These are phyloP conservation scores for Globisporangium iwayamae DNA, from an alignment of 352 stramenopile genomes.

Conservation along the genomic window DNA sequence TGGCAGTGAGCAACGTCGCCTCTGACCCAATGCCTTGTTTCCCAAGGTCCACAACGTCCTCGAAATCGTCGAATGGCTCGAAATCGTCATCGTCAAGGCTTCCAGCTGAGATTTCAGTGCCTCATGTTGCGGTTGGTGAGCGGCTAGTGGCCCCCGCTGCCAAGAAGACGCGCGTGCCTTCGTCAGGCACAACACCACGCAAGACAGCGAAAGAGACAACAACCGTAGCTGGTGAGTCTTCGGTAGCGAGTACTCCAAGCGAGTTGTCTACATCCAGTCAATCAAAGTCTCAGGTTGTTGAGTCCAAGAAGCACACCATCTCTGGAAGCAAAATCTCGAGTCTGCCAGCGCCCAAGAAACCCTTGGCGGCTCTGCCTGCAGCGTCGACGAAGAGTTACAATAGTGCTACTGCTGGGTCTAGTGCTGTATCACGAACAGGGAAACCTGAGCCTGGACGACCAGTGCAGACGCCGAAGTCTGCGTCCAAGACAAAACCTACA, in stretches of 20 bases:
- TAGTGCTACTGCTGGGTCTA: neutral
- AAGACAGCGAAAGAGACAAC: neutral
- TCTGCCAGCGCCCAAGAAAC: constrained; percentile 1
- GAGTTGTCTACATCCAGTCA: neutral
- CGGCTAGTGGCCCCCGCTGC: neutral
- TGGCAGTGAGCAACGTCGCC: constrained; percentile 23
- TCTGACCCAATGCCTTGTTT: constrained; percentile 1
- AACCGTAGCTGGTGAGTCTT: neutral
- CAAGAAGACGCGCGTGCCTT: constrained; percentile 2
- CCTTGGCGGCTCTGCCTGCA: neutral
- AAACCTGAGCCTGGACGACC: constrained; percentile 6
- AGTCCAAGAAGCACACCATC: constrained; percentile 1
- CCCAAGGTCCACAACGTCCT: constrained; percentile 2
- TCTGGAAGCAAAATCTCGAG: constrained; percentile 10
- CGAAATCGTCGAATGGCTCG: neutral
- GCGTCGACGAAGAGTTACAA: neutral
- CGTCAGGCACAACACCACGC: neutral
- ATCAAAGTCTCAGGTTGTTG: constrained; percentile 4
- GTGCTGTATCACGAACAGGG: neutral
- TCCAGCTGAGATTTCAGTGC: too few species aligned
- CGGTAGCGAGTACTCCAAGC: neutral
- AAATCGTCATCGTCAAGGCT: neutral
- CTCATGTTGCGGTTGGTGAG: neutral
- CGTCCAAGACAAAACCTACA: constrained; percentile 5
- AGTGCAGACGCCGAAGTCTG: constrained; percentile 3